These are phyloP conservation scores for Penicillium sp. DNA, from an alignment of 2,329 filamentous ascomycete species.

Conservation along the genomic window DNA sequence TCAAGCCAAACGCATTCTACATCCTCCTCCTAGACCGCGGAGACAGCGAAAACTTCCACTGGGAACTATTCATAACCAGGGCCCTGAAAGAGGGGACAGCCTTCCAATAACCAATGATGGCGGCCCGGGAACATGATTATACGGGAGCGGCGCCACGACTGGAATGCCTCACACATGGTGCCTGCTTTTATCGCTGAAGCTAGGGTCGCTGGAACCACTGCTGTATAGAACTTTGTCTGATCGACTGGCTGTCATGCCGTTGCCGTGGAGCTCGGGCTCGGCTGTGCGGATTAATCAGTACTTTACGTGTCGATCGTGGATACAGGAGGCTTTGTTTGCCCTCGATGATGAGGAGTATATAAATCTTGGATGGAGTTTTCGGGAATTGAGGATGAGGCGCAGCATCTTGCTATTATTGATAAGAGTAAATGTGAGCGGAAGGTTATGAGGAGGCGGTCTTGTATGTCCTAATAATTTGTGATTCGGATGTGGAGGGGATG, in stretches of 20 bases:
- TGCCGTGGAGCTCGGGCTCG: constrained; percentile 23
- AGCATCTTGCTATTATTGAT: constrained; percentile 9
- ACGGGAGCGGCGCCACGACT: constrained; percentile 7
- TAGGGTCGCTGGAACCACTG: constrained; percentile 22
- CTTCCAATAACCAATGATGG: constrained; percentile 24
- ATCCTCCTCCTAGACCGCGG: constrained; percentile 25
- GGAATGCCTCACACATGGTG: constrained; percentile 6
- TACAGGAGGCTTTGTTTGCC: constrained; percentile 28
- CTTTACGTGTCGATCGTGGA: constrained; percentile 29
- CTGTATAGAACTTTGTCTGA: constrained; percentile 20
- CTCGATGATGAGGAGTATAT: constrained; percentile 31
- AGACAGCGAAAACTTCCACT: constrained; percentile 24
- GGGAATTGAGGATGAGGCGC: constrained; percentile 25
- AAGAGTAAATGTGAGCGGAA: constrained; percentile 13
- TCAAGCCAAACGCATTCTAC: constrained; percentile 26
- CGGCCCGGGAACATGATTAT: constrained; percentile 24
- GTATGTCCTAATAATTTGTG: background rate
- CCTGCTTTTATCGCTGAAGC: constrained; percentile 26
- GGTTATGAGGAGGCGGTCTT: background rate
- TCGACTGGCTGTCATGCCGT: constrained; percentile 22
- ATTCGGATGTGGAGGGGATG: background rate
- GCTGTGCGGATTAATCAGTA: constrained; percentile 19
- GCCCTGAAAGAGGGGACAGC: constrained; percentile 12
- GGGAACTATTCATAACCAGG: constrained; percentile 28
- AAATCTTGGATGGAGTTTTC: constrained; percentile 14